A percentile compares a stretch with the other conserved stretches of the same genome.
These are phyloP conservation scores for Xylariaceae sp. DNA, from an alignment of 2,329 filamentous ascomycete genomes.

Conservation along the genomic window DNA sequence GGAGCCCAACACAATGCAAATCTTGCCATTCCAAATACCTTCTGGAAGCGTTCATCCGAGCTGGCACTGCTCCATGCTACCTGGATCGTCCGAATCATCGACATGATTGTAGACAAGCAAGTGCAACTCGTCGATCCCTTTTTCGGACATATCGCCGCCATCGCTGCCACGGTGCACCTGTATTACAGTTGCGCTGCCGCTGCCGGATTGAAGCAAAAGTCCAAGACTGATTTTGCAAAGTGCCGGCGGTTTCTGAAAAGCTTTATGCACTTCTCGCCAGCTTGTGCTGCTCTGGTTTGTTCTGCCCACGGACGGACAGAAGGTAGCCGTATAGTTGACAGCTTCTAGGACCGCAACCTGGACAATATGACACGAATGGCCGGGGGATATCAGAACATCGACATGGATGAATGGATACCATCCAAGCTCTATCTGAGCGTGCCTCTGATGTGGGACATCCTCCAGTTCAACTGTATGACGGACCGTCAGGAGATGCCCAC, in stretches of 20 bases:
- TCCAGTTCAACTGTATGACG: constrained; percentile 19
- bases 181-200: constrained; percentile 20
- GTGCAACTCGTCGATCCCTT: constrained; percentile 20
- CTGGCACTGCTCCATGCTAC: constrained; percentile 19
- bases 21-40: constrained; percentile 19
- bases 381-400: constrained; percentile 17
- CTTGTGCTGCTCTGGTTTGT: constrained; percentile 19
- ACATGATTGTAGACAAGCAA: constrained; percentile 21
- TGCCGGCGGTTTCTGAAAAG: constrained; percentile 18
- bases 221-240: constrained; percentile 18
- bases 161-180: constrained; percentile 19
- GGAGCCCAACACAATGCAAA: constrained; percentile 19
- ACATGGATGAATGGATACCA: constrained; percentile 19
- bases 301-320: background rate
- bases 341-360: constrained; percentile 15
- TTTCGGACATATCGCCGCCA: constrained; percentile 18
- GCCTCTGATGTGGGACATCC: constrained; percentile 21
- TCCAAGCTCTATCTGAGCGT: constrained; percentile 21
- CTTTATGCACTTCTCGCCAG: constrained; percentile 17
- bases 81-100: constrained; percentile 21
- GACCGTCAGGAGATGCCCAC: constrained; percentile 18
- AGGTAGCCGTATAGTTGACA: constrained; percentile 1
- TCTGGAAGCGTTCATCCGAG: constrained; percentile 20
- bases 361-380: constrained; percentile 19
- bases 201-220: constrained; percentile 19